Base-by-base conservation (phyloP, 2,329 filamentous ascomycete genomes). In the Fusarium brachygibbosum region DNA sequence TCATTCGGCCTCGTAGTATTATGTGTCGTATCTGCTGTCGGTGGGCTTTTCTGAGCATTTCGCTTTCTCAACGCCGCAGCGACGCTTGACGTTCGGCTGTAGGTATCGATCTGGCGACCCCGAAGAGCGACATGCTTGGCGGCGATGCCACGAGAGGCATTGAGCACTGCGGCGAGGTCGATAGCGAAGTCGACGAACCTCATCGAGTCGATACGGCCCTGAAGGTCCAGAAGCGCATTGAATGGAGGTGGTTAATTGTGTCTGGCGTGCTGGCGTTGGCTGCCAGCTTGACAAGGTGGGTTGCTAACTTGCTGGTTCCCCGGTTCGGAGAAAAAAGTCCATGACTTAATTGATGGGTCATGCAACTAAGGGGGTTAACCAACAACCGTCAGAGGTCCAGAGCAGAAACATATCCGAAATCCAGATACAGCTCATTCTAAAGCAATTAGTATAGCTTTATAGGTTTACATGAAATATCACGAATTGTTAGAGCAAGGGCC, bases 111-210 rank as follows among this genome's bases (percentile, higher is more conserved):
- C 77, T 89, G 87, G 42, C 83, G 81, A 58, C 82, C 77, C 68
- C 88, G 83, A 53, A 91, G 81, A 61, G 86, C 87, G 49, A 87
- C 76, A 78, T 91, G 89, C 77, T 86, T 89, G 49, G 84, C 79
- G 49, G 90, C 91, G 64, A 94, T 85, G 34, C 87, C 87, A 63
- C 89, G 87, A 51, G 91, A 90, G 76, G 89, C 91, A 82, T 86
- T 88, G 78, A 91, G 84, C 69, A 94, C 84, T 64, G 90, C 87
- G 71, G 90, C 88, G 73, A 91, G 82, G 81, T 94, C 92, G 76
- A 94, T 83, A 67, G 84, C 81, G 76, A 85, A 88, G 81, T 87
- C 90, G 81, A 86, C 87, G 85, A 88, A 82, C 78, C 86, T 82
- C 87, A 89, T 89, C 71, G 72, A 67, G 72, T 45, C 45, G 74